Conservation (phyloP, 2,329 filamentous ascomycete genomes). For the Chaetomium olivaceum region DNA sequence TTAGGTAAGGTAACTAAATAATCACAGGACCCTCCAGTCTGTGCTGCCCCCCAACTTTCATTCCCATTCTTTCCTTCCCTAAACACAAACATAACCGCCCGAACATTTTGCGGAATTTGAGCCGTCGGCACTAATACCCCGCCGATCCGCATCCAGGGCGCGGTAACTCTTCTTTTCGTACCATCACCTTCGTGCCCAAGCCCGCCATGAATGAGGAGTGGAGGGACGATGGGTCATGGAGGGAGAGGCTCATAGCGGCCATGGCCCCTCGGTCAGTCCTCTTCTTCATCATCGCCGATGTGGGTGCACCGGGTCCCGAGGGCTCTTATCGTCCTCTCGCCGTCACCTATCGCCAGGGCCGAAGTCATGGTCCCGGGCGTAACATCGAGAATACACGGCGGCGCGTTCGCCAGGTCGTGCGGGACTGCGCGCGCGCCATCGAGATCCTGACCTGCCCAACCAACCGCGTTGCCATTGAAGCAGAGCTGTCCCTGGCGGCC, state of each 20-base stretch:
- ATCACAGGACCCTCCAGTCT: too few relatives aligned
- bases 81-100: too few relatives aligned
- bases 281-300: neutral
- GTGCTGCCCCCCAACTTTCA: too few relatives aligned
- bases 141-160: too few relatives aligned
- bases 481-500: conserved; percentile 2
- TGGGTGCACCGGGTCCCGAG: neutral
- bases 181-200: too few relatives aligned
- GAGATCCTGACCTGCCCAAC: neutral
- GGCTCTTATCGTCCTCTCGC: neutral
- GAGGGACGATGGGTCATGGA: too few relatives aligned
- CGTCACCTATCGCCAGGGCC: neutral
- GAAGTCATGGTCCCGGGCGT: neutral
- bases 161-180: too few relatives aligned
- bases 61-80: too few relatives aligned
- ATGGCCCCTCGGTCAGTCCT: neutral
- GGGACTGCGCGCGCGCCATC: conserved; percentile 5
- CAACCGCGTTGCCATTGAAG: conserved; percentile 1
- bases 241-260: neutral
- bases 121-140: too few relatives aligned
- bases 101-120: too few relatives aligned
- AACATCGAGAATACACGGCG: neutral
- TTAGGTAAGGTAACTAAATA: too few relatives aligned
- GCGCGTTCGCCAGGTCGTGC: conserved; percentile 5
- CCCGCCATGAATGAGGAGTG: too few relatives aligned